Conservation (phyloP, 1,284 basidiomycete genomes). For the Dichomitus squalens region DNA sequence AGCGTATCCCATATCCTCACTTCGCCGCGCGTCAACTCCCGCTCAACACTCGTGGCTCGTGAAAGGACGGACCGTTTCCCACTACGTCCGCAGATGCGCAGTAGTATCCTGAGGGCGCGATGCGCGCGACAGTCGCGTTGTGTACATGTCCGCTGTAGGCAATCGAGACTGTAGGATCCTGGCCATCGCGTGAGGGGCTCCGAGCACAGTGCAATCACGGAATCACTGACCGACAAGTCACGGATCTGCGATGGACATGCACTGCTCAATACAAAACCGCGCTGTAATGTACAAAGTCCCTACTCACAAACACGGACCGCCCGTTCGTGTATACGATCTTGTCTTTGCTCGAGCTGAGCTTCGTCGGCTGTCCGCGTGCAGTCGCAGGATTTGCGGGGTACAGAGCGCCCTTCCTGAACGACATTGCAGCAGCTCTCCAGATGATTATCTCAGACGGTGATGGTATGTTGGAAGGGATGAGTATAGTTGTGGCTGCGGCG, state of each 20-base stretch:
- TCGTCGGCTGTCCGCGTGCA: constrained; percentile 75
- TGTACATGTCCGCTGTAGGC: constrained; percentile 84
- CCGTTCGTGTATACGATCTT: constrained; percentile 90
- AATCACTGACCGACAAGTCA: constrained; percentile 52
- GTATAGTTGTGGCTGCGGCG: neutral
- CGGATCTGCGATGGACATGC: constrained; percentile 47
- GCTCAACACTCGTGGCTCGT: neutral
- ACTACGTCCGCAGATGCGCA: constrained; percentile 86
- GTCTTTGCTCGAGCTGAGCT: constrained; percentile 82
- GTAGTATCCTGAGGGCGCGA: constrained; percentile 95
- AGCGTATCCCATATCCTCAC: constrained; percentile 94
- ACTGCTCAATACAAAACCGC: neutral
- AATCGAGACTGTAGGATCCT: constrained; percentile 61
- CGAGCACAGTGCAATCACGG: neutral
- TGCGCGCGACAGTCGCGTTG: constrained; percentile 85
- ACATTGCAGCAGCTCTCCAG: constrained; percentile 42
- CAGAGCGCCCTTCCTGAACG: constrained; percentile 55
- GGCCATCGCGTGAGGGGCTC: neutral
- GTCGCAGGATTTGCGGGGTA: constrained; percentile 81
- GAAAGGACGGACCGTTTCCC: constrained; percentile 65
- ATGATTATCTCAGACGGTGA: neutral
- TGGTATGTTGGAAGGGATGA: neutral
- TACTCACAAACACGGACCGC: constrained; percentile 80
- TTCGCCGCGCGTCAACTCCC: constrained; percentile 30
- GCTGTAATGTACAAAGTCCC: neutral